Conservation (phyloP, 1,284 basidiomycete species). For the Violaceomyces palustris region DNA sequence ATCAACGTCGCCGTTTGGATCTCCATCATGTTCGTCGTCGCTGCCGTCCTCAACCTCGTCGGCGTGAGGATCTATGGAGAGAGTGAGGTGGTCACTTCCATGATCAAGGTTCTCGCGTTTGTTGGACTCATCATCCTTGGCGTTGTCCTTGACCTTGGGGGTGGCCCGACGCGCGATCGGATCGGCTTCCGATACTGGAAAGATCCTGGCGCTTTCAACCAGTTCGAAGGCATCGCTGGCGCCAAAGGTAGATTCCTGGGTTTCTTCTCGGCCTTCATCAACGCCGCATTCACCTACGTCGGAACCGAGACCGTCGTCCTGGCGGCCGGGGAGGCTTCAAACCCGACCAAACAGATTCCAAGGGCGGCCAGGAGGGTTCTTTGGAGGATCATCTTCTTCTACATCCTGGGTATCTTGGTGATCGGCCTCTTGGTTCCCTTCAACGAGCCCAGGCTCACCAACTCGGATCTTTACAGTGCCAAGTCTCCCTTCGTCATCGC, state of each 20-base stretch:
- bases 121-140: slow-evolving; percentile 61
- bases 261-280: slow-evolving; percentile 50
- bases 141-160: slow-evolving; percentile 56
- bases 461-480: slow-evolving; percentile 15
- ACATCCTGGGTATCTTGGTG: slow-evolving; percentile 55
- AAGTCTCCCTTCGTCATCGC: slow-evolving; percentile 54
- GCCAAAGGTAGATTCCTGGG: slow-evolving; percentile 59
- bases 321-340: slow-evolving; percentile 64
- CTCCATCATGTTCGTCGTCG: slow-evolving; percentile 33
- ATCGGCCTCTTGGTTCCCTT: slow-evolving; percentile 43
- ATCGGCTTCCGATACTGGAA: slow-evolving; percentile 44
- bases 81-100: slow-evolving; percentile 60
- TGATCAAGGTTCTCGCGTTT: slow-evolving; percentile 60
- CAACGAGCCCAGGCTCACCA: slow-evolving; percentile 24
- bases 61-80: slow-evolving; percentile 55
- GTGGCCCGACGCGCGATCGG: slow-evolving; percentile 37
- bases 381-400: slow-evolving; percentile 54
- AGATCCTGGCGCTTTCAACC: slow-evolving; percentile 56
- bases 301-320: slow-evolving; percentile 80
- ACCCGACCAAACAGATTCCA: slow-evolving; percentile 52
- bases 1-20: slow-evolving; percentile 41
- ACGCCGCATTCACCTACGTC: slow-evolving; percentile 76
- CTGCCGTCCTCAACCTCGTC: slow-evolving; percentile 35
- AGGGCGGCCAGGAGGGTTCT: slow-evolving; percentile 36
- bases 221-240: slow-evolving; percentile 56